Evolutionary conservation across 192 early-diverging fungal genomes (phyloP).

Genomic region (Backusella westeae): DNA sequence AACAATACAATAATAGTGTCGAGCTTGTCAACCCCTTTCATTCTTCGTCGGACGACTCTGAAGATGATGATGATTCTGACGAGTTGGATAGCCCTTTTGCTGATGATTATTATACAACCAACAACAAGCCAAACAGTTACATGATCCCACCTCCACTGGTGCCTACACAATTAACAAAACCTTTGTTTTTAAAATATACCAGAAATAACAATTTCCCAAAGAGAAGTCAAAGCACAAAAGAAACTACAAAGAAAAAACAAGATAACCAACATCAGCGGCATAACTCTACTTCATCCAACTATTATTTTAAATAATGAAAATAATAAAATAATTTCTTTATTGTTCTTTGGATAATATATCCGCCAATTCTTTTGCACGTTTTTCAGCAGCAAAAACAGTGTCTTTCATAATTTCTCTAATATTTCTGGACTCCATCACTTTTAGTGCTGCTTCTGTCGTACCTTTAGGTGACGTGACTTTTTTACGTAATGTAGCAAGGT

Average conservation of each 20-base stretch:
- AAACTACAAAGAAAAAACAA: neutral
- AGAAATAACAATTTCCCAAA: neutral
- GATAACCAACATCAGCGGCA: neutral
- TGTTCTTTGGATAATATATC: slow-evolving; percentile 19
- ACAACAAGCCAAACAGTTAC: slow-evolving; percentile 6
- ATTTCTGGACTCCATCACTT: slow-evolving; percentile 65
- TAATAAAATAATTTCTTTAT: neutral
- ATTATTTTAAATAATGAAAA: neutral
- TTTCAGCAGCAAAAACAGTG: slow-evolving; percentile 63
- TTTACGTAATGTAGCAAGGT: slow-evolving; percentile 66
- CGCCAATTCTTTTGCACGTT: slow-evolving; percentile 68
- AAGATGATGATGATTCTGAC: neutral
- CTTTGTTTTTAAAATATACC: slow-evolving; percentile 10
- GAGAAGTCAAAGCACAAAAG: slow-evolving; percentile 11
- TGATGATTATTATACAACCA: neutral
- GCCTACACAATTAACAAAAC: slow-evolving; percentile 15
- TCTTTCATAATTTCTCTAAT: slow-evolving; percentile 52
- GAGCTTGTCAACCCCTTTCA: neutral
- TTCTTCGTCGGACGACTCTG: slow-evolving; percentile 4
- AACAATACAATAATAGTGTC: neutral
- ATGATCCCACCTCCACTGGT: slow-evolving; percentile 18
- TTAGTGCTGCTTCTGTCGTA: slow-evolving; percentile 90
- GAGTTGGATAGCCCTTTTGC: neutral
- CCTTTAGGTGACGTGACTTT: slow-evolving; percentile 94
- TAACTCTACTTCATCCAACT: neutral